These are phyloP conservation scores for Litsea cubeba DNA, from an alignment of 164 flowering plant genomes.

Conservation along the genomic window DNA sequence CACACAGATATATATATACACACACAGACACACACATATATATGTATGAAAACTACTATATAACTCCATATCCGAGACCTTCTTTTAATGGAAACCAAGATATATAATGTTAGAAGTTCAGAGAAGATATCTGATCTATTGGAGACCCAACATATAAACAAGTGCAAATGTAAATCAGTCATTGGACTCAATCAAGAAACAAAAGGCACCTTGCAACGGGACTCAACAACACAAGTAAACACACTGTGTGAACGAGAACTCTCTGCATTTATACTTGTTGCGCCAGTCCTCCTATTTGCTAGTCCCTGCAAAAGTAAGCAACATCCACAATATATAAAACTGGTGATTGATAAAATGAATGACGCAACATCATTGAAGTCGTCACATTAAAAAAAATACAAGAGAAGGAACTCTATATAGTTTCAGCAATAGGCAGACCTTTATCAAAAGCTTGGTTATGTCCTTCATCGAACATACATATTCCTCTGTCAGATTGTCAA, in stretches of 20 bases:
- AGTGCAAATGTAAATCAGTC: not conserved
- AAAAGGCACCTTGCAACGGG: slow-evolving; percentile 78
- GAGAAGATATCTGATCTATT: too few relatives aligned
- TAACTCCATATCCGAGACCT: too few relatives aligned
- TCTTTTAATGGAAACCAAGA: too few relatives aligned
- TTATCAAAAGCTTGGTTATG: slow-evolving; percentile 59
- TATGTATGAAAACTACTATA: too few relatives aligned
- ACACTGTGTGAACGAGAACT: slow-evolving; percentile 99
- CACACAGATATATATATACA: too few relatives aligned
- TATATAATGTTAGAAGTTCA: too few relatives aligned
- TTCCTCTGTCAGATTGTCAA: slow-evolving; percentile 83
- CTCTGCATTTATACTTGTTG: slow-evolving; percentile 89
- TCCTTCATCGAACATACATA: slow-evolving; percentile 64
- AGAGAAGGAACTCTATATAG: not conserved
- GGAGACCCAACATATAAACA: not conserved
- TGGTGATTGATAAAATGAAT: not conserved
- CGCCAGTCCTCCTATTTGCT: slow-evolving; percentile 79
- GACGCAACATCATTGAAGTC: not conserved
- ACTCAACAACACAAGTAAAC: slow-evolving; percentile 93
- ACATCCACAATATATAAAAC: not conserved
- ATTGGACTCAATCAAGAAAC: not conserved
- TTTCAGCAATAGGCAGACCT: slow-evolving; percentile 32
- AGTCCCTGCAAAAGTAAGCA: slow-evolving; percentile 55
- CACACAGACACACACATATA: too few relatives aligned
- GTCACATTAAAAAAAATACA: not conserved